These are phyloP conservation scores for Solanum tarapatanum DNA, from an alignment of 257 asterid genomes.

Conservation along the genomic window DNA sequence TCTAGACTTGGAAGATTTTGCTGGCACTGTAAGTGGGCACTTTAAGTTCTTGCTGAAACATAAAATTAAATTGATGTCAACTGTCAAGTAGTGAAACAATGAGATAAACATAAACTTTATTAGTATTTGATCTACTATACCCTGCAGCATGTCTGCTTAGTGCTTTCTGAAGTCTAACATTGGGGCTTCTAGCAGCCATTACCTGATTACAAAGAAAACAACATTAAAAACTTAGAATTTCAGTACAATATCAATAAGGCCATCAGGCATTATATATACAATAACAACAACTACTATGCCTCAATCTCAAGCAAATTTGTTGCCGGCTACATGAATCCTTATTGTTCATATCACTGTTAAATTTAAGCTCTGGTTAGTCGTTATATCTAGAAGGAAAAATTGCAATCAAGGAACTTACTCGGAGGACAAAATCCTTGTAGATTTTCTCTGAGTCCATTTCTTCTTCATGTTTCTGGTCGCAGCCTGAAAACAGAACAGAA, in stretches of 20 bases:
- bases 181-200: slow-evolving; percentile 98
- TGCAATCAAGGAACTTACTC: slow-evolving; percentile 40
- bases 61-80: background rate
- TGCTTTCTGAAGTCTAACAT: slow-evolving; percentile 56
- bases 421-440: slow-evolving; percentile 70
- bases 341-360: background rate
- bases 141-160: slow-evolving; percentile 53
- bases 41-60: slow-evolving; percentile 45
- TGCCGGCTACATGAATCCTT: background rate
- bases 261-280: background rate
- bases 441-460: slow-evolving; percentile 86
- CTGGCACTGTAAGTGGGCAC: slow-evolving; percentile 88
- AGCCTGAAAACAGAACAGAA: slow-evolving; percentile 40
- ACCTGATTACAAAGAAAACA: slow-evolving; percentile 35
- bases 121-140: slow-evolving; percentile 14
- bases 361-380: background rate
- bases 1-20: slow-evolving; percentile 61
- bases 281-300: background rate
- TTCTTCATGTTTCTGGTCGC: slow-evolving; percentile 85
- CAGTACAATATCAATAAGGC: background rate
- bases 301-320: background rate
- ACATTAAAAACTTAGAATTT: background rate
- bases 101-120: background rate
- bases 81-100: background rate
- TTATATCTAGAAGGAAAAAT: background rate